Conservation (phyloP, 2,329 filamentous ascomycete species). For the Fusarium secorum region DNA sequence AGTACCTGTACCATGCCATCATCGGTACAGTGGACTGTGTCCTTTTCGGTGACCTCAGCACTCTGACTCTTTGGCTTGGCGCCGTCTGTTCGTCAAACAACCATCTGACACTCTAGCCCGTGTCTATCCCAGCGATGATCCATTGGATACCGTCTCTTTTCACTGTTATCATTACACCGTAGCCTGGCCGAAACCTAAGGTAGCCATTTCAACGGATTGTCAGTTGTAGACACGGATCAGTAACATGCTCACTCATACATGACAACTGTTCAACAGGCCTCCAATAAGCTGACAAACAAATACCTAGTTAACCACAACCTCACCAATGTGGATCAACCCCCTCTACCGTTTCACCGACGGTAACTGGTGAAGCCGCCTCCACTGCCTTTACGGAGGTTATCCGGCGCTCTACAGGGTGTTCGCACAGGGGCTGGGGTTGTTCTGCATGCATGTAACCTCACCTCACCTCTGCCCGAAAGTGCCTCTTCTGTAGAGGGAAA, state of each 20-base stretch:
- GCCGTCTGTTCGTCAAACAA: neutral
- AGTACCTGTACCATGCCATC: slow-evolving; percentile 22
- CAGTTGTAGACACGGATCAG: neutral
- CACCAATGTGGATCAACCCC: neutral
- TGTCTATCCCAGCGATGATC: neutral
- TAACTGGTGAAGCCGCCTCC: slow-evolving; percentile 1
- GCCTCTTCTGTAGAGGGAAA: neutral
- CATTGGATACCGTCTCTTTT: neutral
- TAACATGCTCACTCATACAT: neutral
- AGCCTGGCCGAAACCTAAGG: neutral
- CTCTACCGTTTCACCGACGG: slow-evolving; percentile 27
- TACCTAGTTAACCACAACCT: neutral
- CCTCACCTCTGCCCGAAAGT: neutral
- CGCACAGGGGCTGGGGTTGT: neutral
- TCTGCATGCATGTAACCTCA: neutral
- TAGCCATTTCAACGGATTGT: neutral
- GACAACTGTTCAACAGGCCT: neutral
- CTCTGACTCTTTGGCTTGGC: slow-evolving; percentile 11
- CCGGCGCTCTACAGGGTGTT: slow-evolving; percentile 17
- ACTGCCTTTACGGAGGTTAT: slow-evolving; percentile 23
- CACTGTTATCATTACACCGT: neutral
- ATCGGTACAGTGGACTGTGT: neutral
- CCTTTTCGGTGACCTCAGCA: slow-evolving; percentile 21
- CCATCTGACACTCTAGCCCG: neutral
- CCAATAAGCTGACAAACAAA: neutral